A percentile compares a stretch with the other conserved stretches of the same genome.
These are phyloP conservation scores for Suillus subalutaceus DNA, from an alignment of 768 basidiomycete species.

Conservation along the genomic window DNA sequence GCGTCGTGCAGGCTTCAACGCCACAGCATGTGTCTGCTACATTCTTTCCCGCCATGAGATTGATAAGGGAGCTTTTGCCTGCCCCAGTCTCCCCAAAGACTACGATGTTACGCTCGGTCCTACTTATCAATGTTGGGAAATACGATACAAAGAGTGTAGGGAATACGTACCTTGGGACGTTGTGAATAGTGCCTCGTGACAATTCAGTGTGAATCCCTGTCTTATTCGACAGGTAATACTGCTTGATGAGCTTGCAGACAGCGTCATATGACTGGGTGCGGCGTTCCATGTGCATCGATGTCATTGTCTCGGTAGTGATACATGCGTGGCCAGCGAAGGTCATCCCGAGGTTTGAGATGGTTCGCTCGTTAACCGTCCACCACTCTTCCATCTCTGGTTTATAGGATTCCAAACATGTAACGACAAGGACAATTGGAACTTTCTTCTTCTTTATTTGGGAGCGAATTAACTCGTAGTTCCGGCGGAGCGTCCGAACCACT, in stretches of 20 bases:
- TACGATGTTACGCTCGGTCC: constrained; percentile 33
- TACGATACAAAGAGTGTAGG: not conserved
- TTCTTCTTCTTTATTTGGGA: constrained; percentile 33
- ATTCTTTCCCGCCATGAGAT: constrained; percentile 28
- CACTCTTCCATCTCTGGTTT: constrained; percentile 36
- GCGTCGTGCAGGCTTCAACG: constrained; percentile 40
- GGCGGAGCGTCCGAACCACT: constrained; percentile 24
- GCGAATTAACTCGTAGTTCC: constrained; percentile 34
- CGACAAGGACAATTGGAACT: constrained; percentile 35
- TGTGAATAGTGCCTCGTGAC: not conserved
- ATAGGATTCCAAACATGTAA: constrained; percentile 39
- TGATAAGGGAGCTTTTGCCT: constrained; percentile 34
- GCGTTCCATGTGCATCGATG: not conserved
- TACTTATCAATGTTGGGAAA: not conserved
- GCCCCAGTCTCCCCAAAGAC: constrained; percentile 46
- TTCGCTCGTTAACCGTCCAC: constrained; percentile 39
- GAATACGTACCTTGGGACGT: not conserved
- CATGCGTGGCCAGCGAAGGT: constrained; percentile 42
- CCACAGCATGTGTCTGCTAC: constrained; percentile 30
- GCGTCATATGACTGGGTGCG: constrained; percentile 20
- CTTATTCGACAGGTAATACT: not conserved
- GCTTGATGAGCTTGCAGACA: constrained; percentile 15
- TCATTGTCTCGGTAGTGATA: constrained; percentile 32
- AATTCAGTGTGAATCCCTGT: not conserved
- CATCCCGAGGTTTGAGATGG: constrained; percentile 37